A percentile compares a stretch with the other conserved stretches of the same genome.
Evolutionary conservation across 371 early-diverging fungal genomes (phyloP).

Genomic region (Mucor irregularis): DNA sequence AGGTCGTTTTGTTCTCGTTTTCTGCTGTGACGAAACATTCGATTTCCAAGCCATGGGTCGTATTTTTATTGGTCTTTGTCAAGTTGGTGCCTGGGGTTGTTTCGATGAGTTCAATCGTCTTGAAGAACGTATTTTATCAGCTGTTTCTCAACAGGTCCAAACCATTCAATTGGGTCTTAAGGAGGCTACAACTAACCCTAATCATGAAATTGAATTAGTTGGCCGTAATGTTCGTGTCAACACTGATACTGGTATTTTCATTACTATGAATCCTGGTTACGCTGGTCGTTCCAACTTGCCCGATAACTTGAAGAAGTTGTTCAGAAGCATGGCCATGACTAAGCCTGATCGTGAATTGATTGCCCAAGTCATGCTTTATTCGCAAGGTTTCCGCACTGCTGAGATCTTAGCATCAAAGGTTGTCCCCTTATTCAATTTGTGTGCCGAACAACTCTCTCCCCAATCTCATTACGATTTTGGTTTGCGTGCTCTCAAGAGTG

Average conservation of each 20-base stretch:
- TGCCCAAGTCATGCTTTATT: conserved; percentile 98
- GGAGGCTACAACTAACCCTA: conserved; percentile 59
- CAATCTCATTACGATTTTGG: conserved; percentile 99
- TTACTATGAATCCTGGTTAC: conserved; percentile 99
- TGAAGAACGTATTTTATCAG: conserved; percentile 96
- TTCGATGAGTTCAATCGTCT: conserved; percentile 99
- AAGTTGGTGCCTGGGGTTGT: conserved; percentile 99
- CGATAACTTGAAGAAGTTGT: conserved; percentile 97
- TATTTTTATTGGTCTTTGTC: conserved; percentile 97
- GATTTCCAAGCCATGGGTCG: conserved; percentile 99
- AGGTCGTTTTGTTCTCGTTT: conserved; percentile 96
- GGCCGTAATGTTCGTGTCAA: conserved; percentile 86
- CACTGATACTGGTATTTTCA: conserved; percentile 94
- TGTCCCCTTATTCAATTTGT: conserved; percentile 95
- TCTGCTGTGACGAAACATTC: conserved; percentile 99
- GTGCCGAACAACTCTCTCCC: conserved; percentile 90
- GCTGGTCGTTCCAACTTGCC: conserved; percentile 98
- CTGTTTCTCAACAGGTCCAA: conserved; percentile 98
- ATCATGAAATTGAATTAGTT: conserved; percentile 89
- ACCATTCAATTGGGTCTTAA: conserved; percentile 95
- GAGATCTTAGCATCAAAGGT: conserved; percentile 94
- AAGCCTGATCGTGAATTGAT: conserved; percentile 97
- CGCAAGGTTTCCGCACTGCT: conserved; percentile 97
- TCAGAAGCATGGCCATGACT: conserved; percentile 98
- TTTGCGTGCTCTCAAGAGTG: conserved; percentile 98